These are phyloP conservation scores for Trichocladium uniseriatum DNA, from an alignment of 495 filamentous ascomycete genomes.

Conservation along the genomic window DNA sequence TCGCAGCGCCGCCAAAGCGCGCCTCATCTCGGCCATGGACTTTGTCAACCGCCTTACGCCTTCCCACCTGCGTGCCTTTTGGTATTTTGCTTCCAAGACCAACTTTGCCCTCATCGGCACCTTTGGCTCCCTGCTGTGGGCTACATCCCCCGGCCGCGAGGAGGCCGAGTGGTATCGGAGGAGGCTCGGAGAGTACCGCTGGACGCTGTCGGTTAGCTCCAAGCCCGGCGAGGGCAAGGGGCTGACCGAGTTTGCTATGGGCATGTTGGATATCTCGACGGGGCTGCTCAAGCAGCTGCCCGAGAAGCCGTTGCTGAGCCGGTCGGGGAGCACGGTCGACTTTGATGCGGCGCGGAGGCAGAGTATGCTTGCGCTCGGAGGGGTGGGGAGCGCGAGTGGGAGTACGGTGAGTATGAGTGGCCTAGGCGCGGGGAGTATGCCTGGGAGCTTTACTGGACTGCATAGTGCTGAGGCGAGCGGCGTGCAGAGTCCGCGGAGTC, in stretches of 20 bases:
- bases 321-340: slow-evolving; percentile 34
- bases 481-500: slow-evolving; percentile 35
- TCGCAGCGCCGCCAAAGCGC: slow-evolving; percentile 78
- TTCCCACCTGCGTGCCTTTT: slow-evolving; percentile 63
- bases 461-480: slow-evolving; percentile 35
- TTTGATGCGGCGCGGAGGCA: slow-evolving; percentile 34
- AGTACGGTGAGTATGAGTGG: neutral
- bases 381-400: neutral
- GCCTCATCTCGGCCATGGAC: slow-evolving; percentile 68
- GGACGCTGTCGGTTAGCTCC: slow-evolving; percentile 80
- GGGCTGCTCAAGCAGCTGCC: slow-evolving; percentile 47
- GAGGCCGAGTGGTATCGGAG: slow-evolving; percentile 94
- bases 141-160: slow-evolving; percentile 74
- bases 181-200: slow-evolving; percentile 79
- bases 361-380: slow-evolving; percentile 27
- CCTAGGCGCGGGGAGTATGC: neutral
- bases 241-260: slow-evolving; percentile 68
- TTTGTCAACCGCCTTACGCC: slow-evolving; percentile 67
- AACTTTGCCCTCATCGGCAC: slow-evolving; percentile 78
- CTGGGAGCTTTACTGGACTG: slow-evolving; percentile 11
- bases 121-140: slow-evolving; percentile 73
- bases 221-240: slow-evolving; percentile 57
- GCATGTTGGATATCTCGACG: slow-evolving; percentile 57
- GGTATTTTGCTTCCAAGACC: slow-evolving; percentile 73
- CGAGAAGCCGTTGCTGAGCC: slow-evolving; percentile 45